A percentile compares a stretch with the other conserved stretches of the same genome.
phyloP scores from a whole-genome alignment of 1,284 basidiomycete species.

The Anthracocystis panici-leucophaei region DNA sequence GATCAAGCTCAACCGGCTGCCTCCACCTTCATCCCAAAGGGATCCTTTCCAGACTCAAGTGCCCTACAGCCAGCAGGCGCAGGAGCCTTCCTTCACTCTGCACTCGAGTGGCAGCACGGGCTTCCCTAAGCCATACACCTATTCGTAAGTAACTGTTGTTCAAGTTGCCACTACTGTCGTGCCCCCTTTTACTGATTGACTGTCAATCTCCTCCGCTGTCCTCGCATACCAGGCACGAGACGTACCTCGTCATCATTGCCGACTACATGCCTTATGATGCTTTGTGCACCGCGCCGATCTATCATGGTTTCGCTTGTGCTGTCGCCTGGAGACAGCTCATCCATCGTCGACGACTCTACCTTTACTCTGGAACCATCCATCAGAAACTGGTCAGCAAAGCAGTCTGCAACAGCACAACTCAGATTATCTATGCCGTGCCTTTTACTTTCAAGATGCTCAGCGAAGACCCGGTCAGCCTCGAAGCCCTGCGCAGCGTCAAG shows the following conservation, averaged over 20 bases:
- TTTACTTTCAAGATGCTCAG: slow-evolving; percentile 73
- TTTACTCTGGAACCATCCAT: slow-evolving; percentile 34
- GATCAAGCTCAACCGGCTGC: slow-evolving; percentile 13
- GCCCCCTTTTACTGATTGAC: neutral
- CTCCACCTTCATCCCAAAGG: slow-evolving; percentile 1
- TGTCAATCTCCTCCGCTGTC: neutral
- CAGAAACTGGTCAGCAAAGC: slow-evolving; percentile 23
- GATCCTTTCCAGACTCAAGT: slow-evolving; percentile 21
- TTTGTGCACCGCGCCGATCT: slow-evolving; percentile 43
- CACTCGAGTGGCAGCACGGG: slow-evolving; percentile 55
- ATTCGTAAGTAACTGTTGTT: slow-evolving; percentile 13
- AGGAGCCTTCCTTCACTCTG: slow-evolving; percentile 25
- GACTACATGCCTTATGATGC: slow-evolving; percentile 28
- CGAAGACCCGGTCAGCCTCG: slow-evolving; percentile 74
- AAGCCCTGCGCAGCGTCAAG: slow-evolving; percentile 72
- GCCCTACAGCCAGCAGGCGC: slow-evolving; percentile 20
- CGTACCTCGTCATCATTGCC: slow-evolving; percentile 24
- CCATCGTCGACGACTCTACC: slow-evolving; percentile 25
- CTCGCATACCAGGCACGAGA: slow-evolving; percentile 15
- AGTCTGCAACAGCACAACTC: slow-evolving; percentile 11
- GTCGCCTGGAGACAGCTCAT: slow-evolving; percentile 35
- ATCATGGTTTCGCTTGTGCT: slow-evolving; percentile 44
- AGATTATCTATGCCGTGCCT: slow-evolving; percentile 70
- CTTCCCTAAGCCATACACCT: slow-evolving; percentile 43
- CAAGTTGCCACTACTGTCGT: too few species aligned